Conservation (phyloP, 192 early-diverging fungal species). For the Backusella westeae region DNA sequence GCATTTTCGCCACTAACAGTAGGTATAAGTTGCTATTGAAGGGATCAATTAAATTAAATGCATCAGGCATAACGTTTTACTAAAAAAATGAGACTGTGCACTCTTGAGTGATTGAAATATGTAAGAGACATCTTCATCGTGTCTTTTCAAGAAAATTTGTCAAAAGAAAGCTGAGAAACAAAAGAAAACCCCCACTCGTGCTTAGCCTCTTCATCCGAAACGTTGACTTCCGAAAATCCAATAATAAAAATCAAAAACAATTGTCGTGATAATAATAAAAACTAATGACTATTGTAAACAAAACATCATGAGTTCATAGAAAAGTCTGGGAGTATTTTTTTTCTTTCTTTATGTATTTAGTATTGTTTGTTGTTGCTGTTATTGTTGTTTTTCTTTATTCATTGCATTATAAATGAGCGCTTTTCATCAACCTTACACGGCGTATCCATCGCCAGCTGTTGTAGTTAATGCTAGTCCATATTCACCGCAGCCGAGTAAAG, state of each 20-base stretch:
- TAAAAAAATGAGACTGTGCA: not conserved
- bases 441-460: not conserved
- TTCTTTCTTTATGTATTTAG: not conserved
- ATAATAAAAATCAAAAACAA: not conserved
- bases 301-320: not conserved
- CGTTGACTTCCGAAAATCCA: not conserved
- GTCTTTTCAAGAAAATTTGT: not conserved
- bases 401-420: not conserved
- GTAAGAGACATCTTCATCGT: not conserved
- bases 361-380: not conserved
- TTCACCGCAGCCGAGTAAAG: not conserved
- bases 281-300: not conserved
- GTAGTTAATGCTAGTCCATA: not conserved
- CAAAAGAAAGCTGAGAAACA: not conserved
- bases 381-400: not conserved
- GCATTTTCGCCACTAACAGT: not conserved
- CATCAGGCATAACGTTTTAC: not conserved
- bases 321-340: conserved; percentile 1
- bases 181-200: not conserved
- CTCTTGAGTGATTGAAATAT: not conserved
- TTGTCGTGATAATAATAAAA: not conserved
- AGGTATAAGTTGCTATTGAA: not conserved
- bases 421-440: not conserved
- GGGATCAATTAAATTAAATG: not conserved
- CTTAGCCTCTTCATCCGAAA: not conserved